A percentile compares a stretch with the other conserved stretches of the same genome.
phyloP scores from a whole-genome alignment of 805 yeast genomes.

The Millerozyma acaciae region DNA sequence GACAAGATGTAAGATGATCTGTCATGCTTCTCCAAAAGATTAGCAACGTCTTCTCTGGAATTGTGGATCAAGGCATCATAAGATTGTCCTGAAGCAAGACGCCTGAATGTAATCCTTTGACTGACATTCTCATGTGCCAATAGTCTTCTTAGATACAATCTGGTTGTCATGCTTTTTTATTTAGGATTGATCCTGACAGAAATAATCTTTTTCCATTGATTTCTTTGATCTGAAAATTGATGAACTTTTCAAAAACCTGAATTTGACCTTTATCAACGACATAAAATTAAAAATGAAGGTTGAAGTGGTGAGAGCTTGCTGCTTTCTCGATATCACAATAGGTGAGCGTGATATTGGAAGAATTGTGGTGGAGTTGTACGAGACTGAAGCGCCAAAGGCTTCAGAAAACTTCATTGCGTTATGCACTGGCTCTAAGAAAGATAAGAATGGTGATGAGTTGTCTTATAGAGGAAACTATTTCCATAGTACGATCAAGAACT shows the following conservation, averaged over 20 bases:
- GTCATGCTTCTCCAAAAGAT: conserved; percentile 47
- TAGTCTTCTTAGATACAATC: too few relatives aligned
- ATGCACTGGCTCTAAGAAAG: conserved; percentile 29
- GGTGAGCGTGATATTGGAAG: conserved; percentile 47
- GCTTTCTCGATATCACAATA: conserved; percentile 52
- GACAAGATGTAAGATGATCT: conserved; percentile 62
- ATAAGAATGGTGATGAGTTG: conserved; percentile 16
- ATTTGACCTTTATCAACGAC: too few relatives aligned
- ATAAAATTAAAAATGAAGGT: too few relatives aligned
- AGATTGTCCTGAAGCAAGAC: conserved; percentile 4
- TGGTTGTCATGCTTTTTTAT: not conserved
- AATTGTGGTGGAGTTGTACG: conserved; percentile 53
- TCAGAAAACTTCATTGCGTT: conserved; percentile 47
- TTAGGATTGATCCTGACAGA: not conserved
- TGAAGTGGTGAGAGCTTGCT: conserved; percentile 24
- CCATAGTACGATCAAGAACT: conserved; percentile 63
- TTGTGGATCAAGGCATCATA: conserved; percentile 12
- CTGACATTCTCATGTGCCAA: too few relatives aligned
- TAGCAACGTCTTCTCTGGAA: conserved; percentile 42
- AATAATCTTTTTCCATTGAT: too few relatives aligned
- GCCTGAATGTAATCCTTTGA: too few relatives aligned
- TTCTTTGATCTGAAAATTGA: too few relatives aligned
- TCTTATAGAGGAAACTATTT: conserved; percentile 46
- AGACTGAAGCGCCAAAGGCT: conserved; percentile 54
- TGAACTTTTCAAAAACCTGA: too few relatives aligned